Base-by-base conservation (phyloP, 2,329 filamentous ascomycete genomes). In the Xylariales sp. region DNA sequence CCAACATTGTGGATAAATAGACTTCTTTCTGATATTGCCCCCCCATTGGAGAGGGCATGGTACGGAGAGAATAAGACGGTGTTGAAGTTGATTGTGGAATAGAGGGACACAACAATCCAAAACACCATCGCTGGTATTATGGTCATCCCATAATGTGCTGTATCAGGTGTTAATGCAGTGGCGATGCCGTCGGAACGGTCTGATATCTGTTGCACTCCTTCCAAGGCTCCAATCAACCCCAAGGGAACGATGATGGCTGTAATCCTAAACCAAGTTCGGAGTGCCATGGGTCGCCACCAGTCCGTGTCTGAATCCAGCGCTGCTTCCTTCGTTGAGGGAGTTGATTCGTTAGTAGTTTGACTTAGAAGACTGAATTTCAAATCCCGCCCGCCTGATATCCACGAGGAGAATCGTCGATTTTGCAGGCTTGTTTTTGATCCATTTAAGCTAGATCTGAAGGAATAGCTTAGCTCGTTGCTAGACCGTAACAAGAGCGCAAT, bases 61-160 rank as follows among this genome's bases (percentile, higher is more conserved):
- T 32, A 37, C 2, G 38, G 38, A 5, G 38, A 25, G 2, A 40
- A 15, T 5, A 40, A 29, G 1, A 27, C 8, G 1, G 28, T 40
- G 20, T 31, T 36, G 27, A 37, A 37, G 20, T 40, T 37, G 15
- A 40, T 36, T 12, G 33, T 31, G 6, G 33, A 16, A 13, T 31
- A 40, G 3, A 40, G 25, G 3, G 20, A 17, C 4, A 27, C 21
- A 10, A 31, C 12, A 6, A 19, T 17, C 20, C 28, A 37, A 32
- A 37, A 36, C 15, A 28, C 13, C 5, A 37, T 12, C n/a, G 28
- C 38, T 5, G 38, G 33, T 6, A 37, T 20, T 0, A 40, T 31
- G 2, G 18, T 40, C 6, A 28, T 14, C 2, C 11, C 15, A 13
- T 37, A 40, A 5, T 33, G 33, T 19, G 28, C 32, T n/a, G 28